phyloP scores from a whole-genome alignment of 2,329 filamentous ascomycete genomes.

The Calonectria crousiana region DNA sequence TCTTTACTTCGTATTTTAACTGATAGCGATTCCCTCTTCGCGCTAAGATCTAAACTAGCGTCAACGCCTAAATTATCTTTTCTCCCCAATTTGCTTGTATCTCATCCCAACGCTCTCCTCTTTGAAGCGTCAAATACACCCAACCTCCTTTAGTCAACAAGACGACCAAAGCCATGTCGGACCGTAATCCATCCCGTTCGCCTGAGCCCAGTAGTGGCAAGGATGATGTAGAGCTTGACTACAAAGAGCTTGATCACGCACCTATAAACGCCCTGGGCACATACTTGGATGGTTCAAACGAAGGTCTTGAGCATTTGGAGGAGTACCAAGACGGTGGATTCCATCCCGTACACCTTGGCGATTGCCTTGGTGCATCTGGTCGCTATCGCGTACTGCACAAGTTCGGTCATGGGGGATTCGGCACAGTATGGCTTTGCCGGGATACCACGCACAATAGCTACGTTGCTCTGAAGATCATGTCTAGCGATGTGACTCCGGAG shows the following conservation, averaged over 20 bases:
- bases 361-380: neutral
- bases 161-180: neutral
- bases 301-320: slow-evolving; percentile 7
- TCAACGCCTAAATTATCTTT: no score
- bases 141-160: neutral
- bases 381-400: slow-evolving; percentile 28
- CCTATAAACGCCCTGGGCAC: slow-evolving; percentile 14
- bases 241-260: neutral
- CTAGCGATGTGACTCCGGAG: slow-evolving; percentile 35
- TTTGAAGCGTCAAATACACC: neutral
- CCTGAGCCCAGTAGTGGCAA: neutral
- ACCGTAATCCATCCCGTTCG: neutral
- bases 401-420: slow-evolving; percentile 28
- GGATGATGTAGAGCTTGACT: neutral
- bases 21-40: no score
- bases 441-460: slow-evolving; percentile 46
- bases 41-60: no score
- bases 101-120: no score
- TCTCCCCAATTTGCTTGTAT: no score
- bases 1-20: no score
- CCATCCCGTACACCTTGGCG: slow-evolving; percentile 26
- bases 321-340: slow-evolving; percentile 26
- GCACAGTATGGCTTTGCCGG: slow-evolving; percentile 31
- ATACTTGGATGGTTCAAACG: slow-evolving; percentile 1
- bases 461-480: slow-evolving; percentile 49